Base-by-base conservation (phyloP, 208 protist genomes). In the Leptomonas pyrrhocoris region DNA sequence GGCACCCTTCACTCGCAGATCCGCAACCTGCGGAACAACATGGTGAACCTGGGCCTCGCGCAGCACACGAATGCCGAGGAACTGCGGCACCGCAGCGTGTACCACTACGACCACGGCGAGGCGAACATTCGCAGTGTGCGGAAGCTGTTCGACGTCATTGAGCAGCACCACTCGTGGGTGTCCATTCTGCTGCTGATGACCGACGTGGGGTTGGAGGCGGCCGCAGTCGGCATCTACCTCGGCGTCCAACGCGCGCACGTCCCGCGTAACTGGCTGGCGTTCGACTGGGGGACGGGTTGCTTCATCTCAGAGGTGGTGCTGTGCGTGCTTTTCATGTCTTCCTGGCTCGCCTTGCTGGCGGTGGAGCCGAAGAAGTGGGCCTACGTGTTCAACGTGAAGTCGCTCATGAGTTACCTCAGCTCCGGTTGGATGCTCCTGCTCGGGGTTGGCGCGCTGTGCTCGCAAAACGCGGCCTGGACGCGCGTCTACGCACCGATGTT, bases 141-240 rank as follows among this genome's bases (percentile, higher is more conserved):
- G 15, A 84, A 87, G 56, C 71, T 84, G 28, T 77, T 86, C 23
- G 82, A 81, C 51, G 58, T 88, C 2, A 68, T 84, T 31, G 74
- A 82, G 65, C 75, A 72, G 55, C 68, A 73, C 51, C 81, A 84
- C 77, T 81, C 79, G 36, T 65, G 74, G 38, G 71, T 88, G 36
- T 77, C 77, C 23, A 74, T 82, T 36, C 28, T 58, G 28, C 60
- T 82, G 46, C 61, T 82, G 31, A 55, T 78, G 55, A 63, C 69
- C 8, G 74, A 73, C 56, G 70, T 66, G 9, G 59, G 50, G 15
- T 38, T 82, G 2, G 77, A 82, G 45, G 57, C 77, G 18, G 67
- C 72, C 5, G 77, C 77, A 13, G 57, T 82, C 7, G 77, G 64
- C 43, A 77, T 82, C 23, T 79, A 69, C 61, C 69, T 82, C 12